Percentiles rank a stretch among this genome's conserved stretches.
Evolutionary conservation across 176 grass and related monocot genomes (phyloP).

Genomic region (Puccinellia tenuiflora): DNA sequence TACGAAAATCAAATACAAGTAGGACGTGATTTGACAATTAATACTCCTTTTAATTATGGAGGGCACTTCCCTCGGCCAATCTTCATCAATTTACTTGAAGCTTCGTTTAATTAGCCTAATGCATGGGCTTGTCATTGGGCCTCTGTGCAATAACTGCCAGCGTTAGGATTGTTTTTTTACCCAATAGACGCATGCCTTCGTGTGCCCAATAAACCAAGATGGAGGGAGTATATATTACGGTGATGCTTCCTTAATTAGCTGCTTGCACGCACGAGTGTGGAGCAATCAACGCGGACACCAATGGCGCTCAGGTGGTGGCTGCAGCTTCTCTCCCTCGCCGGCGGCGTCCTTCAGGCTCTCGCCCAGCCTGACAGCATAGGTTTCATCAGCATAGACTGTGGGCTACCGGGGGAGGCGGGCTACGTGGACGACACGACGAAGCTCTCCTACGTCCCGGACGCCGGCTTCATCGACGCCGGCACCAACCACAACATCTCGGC

Average conservation of each 20-base stretch:
- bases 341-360: not conserved
- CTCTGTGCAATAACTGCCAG: too few relatives aligned
- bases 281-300: not conserved
- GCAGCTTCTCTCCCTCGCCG: not conserved
- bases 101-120: too few relatives aligned
- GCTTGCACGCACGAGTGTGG: not conserved
- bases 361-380: conserved; percentile 27
- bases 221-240: not conserved
- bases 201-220: too few relatives aligned
- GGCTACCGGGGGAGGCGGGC: conserved; percentile 23
- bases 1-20: too few relatives aligned
- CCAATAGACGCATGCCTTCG: too few relatives aligned
- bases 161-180: too few relatives aligned
- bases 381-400: conserved; percentile 15
- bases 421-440: conserved; percentile 12
- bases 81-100: too few relatives aligned
- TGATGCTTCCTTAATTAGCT: not conserved
- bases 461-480: not conserved
- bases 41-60: too few relatives aligned
- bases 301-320: not conserved
- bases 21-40: too few relatives aligned
- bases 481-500: not conserved
- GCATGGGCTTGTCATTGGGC: too few relatives aligned
- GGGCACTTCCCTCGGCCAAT: too few relatives aligned
- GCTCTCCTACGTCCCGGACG: not conserved